phyloP scores from a whole-genome alignment of 1,284 basidiomycete genomes.

The Ceratobasidium sp. region DNA sequence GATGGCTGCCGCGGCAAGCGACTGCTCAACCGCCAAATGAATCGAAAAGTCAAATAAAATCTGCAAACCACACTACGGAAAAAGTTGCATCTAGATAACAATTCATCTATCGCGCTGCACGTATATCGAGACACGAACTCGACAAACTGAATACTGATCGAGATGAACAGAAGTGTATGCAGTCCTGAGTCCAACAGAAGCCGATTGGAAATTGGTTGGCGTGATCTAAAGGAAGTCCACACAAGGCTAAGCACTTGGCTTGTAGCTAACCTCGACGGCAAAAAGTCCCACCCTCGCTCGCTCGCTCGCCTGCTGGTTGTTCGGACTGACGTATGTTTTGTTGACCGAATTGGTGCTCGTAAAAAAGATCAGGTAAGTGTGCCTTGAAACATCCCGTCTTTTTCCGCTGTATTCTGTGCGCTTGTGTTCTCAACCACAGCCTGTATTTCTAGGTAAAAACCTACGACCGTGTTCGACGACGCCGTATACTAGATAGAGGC shows the following conservation, averaged over 20 bases:
- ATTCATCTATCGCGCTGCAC: no score
- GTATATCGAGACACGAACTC: no score
- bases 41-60: no score
- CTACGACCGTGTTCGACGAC: background rate
- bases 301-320: background rate
- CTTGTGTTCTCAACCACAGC: background rate
- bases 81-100: background rate
- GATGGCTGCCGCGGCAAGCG: no score
- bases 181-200: background rate
- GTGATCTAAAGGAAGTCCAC: background rate
- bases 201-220: background rate
- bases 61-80: background rate
- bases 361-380: background rate
- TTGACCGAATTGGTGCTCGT: background rate
- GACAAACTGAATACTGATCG: constrained; percentile 15
- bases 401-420: background rate
- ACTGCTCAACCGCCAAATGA: no score
- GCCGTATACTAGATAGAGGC: background rate
- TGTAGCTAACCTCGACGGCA: background rate
- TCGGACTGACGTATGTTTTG: background rate
- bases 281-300: background rate
- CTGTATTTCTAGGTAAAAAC: background rate
- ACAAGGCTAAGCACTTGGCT: background rate
- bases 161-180: constrained; percentile 10
- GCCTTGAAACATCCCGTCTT: constrained; percentile 3